phyloP scores from a whole-genome alignment of 768 basidiomycete genomes.

The Boletus coccyginus region DNA sequence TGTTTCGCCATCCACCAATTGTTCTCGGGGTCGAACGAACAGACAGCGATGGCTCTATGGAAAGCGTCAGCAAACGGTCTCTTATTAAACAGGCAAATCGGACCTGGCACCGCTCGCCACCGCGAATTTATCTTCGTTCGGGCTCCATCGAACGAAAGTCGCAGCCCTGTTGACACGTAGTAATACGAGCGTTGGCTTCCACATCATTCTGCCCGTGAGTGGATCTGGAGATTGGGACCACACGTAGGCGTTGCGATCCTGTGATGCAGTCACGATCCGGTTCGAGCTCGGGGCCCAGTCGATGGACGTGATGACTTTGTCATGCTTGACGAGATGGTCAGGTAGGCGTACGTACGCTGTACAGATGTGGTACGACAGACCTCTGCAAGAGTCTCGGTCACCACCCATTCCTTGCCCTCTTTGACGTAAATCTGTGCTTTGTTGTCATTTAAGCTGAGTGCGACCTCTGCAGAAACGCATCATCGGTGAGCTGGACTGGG shows the following conservation, averaged over 20 bases:
- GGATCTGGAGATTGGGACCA: slow-evolving; percentile 85
- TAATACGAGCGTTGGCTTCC: slow-evolving; percentile 97
- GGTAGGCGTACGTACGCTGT: not conserved
- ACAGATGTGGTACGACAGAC: slow-evolving; percentile 36
- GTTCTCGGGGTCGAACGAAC: slow-evolving; percentile 95
- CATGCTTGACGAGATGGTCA: slow-evolving; percentile 62
- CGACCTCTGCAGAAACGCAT: slow-evolving; percentile 61
- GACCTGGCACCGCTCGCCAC: slow-evolving; percentile 95
- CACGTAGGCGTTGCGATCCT: slow-evolving; percentile 98
- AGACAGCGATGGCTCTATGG: slow-evolving; percentile 85
- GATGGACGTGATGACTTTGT: slow-evolving; percentile 96
- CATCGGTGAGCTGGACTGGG: not conserved
- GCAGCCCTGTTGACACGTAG: slow-evolving; percentile 95
- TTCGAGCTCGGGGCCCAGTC: slow-evolving; percentile 98
- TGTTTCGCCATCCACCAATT: slow-evolving; percentile 99
- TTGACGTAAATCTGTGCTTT: slow-evolving; percentile 80
- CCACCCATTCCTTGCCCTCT: slow-evolving; percentile 64
- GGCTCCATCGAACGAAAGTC: slow-evolving; percentile 94
- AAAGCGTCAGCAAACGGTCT: not conserved
- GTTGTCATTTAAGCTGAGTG: slow-evolving; percentile 86
- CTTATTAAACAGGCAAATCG: not conserved
- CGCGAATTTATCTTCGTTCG: slow-evolving; percentile 97
- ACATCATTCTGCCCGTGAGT: slow-evolving; percentile 64
- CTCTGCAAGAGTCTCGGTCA: slow-evolving; percentile 80
- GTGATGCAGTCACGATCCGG: slow-evolving; percentile 97